Base-by-base conservation (phyloP, 2,329 filamentous ascomycete genomes). In the Penicillium rolfsii region DNA sequence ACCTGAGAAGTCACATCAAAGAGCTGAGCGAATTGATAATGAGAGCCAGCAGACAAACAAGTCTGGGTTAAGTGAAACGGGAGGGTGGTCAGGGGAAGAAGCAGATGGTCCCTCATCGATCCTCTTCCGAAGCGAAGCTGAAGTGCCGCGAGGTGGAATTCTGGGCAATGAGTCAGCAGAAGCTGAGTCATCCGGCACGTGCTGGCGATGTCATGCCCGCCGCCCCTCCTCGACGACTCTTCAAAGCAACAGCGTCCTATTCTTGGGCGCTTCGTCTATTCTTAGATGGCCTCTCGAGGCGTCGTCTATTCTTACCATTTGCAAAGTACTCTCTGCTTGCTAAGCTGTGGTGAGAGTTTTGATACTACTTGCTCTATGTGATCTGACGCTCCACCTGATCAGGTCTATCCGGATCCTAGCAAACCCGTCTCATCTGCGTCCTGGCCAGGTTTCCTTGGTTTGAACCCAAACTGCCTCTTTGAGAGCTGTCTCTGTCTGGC, bases 231-330 rank as follows among this genome's bases (percentile, higher is more conserved):
- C 64, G 53, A 64, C 58, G 50, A 54, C 60, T 58, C 46, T 43
- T 46, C 50, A 41, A 48, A 59, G 53, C 35, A 54, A 54, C 54
- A 50, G 64, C 58, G 65, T 62, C 57, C 64, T 55, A 57, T 59
- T 62, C 55, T 58, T 61, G 60, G 59, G 61, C 58, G 65, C 55
- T 61, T 45, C 57, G 40, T 57, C 52, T 66, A 67, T 67, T 63
- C 53, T 68, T 67, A 67, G 56, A 69, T 68, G 67, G 67, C 64
- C 66, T 64, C 54, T 55, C 49, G 59, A 61, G 64, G 55, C 63
- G 59, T 54, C 43, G 55, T 61, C 61, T 65, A 57, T 63, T 58
- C 38, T 62, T 50, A 63, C 43, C 45, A 12, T 19, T 33, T 43
- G 4, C 53, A 52, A 6, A 11, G 19, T 22, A 8, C 33, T 26